Evolutionary conservation across 257 asterid species (phyloP), one percentile per base, ranked within the genome.

Genomic region (Nicotiana attenuata): DNA sequence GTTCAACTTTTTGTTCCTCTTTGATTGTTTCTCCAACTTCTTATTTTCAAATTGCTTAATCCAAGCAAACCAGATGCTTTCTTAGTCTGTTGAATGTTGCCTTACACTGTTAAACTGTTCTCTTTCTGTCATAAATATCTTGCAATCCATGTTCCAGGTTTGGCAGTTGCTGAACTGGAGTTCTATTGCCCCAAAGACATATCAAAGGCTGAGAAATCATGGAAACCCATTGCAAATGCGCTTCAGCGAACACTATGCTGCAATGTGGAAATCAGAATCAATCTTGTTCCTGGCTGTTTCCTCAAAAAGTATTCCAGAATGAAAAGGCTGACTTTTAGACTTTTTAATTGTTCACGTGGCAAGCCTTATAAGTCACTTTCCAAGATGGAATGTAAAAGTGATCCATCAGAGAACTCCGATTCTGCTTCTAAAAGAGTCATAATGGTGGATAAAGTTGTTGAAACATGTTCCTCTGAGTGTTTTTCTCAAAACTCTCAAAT

Each of bases 181-280:
- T 96, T 96, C 63, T 89, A 81, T 85, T 90, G 76, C 84, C 91
- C 91, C 3, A 88, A 93, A 68, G 82, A 92, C 52, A 92, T 90
- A 24, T 85, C 90, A 0, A 93, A 89, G 88, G 98, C 98, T 3
- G 98, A 94, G 86, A 92, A 90, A 65, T 90, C 92, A 2, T 94
- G 98, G 99, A 94, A 96, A 87, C 84, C 80, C 79, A 94, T 94
- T 28, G 97, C 99, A 2, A 88, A 90, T 67, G 92, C 95, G 16
- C 95, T 96, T 77, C 98, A 96, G 83, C 86, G 76, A n/a, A 82
- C 87, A 33, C 88, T 96, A 28, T 94, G 94, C 55, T 87, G 89
- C 83, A 94, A 91, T 65, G 92, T 96, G 56, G 98, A 96, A 83
- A 90, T 94, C 85, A 89, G 97, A 80, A 89, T 92, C 85, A 86